Percentiles rank a stretch among this genome's conserved stretches.
Evolutionary conservation across 192 early-diverging fungal genomes (phyloP).

Genomic region (Dissophora globulifera): DNA sequence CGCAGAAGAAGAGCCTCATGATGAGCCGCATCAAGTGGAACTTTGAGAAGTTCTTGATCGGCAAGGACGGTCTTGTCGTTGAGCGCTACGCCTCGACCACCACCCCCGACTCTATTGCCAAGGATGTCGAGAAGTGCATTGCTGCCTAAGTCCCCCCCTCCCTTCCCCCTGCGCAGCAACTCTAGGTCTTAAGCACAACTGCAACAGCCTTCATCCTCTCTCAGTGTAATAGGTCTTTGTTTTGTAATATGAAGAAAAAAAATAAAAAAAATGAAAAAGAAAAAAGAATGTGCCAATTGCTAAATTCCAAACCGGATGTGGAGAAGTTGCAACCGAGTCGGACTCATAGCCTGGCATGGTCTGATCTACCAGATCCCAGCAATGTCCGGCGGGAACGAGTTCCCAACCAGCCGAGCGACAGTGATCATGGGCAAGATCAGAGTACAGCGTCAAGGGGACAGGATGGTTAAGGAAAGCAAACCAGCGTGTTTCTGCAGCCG

Average conservation of each 20-base stretch:
- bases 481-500: too few relatives aligned
- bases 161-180: not conserved
- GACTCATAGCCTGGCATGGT: slow-evolving; percentile 53
- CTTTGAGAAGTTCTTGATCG: slow-evolving; percentile 86
- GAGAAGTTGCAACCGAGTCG: slow-evolving; percentile 48
- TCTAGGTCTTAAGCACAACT: too few relatives aligned
- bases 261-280: slow-evolving; percentile 2
- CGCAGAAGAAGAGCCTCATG: slow-evolving; percentile 59
- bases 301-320: slow-evolving; percentile 52
- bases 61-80: slow-evolving; percentile 70
- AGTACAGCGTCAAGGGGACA: slow-evolving; percentile 55
- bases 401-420: slow-evolving; percentile 55
- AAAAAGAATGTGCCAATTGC: slow-evolving; percentile 17
- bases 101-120: slow-evolving; percentile 68
- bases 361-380: slow-evolving; percentile 43
- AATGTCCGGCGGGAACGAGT: slow-evolving; percentile 37
- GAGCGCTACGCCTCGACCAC: slow-evolving; percentile 73
- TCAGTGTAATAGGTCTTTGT: too few relatives aligned
- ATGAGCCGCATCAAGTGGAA: slow-evolving; percentile 83
- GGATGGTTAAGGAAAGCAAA: too few relatives aligned
- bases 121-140: slow-evolving; percentile 69
- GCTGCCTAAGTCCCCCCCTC: not conserved
- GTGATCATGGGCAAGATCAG: slow-evolving; percentile 43
- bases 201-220: too few relatives aligned
- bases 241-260: not conserved